Conservation (phyloP, 345 rosid species). For the Psidium guajava region DNA sequence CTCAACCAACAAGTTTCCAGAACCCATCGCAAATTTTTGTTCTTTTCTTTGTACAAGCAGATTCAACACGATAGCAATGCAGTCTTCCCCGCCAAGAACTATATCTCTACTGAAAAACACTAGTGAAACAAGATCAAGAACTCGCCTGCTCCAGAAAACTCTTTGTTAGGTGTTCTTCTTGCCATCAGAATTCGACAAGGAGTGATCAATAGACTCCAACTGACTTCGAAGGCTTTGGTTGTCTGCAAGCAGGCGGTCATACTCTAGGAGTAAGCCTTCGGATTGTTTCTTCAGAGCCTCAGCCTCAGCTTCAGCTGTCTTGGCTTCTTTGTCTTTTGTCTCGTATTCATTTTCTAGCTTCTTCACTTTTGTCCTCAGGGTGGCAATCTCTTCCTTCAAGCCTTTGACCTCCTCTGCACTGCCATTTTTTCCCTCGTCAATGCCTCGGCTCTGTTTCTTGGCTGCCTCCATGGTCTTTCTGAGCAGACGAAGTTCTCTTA, state of each 20-base stretch:
- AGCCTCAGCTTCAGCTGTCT: constrained; percentile 44
- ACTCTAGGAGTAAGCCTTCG: constrained; percentile 58
- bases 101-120: not conserved
- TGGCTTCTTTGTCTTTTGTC: constrained; percentile 40
- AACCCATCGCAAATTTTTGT: not conserved
- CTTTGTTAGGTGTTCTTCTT: constrained; percentile 32
- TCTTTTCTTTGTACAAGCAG: not conserved
- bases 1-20: not conserved
- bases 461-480: constrained; percentile 71
- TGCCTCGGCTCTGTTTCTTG: constrained; percentile 58
- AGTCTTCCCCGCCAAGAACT: not conserved
- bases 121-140: not conserved
- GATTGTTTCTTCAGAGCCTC: constrained; percentile 61
- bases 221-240: constrained; percentile 67
- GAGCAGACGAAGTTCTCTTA: constrained; percentile 61
- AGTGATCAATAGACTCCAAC: constrained; percentile 40
- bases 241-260: constrained; percentile 60
- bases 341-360: constrained; percentile 39
- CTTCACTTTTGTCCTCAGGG: constrained; percentile 30
- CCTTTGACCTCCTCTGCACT: constrained; percentile 32
- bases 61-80: not conserved
- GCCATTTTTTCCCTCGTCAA: constrained; percentile 42
- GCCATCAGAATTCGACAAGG: constrained; percentile 20
- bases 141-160: not conserved
- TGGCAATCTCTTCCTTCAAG: constrained; percentile 33